Conservation (phyloP, 108 stramenopile genomes). For the Nannochloropsis salina region DNA sequence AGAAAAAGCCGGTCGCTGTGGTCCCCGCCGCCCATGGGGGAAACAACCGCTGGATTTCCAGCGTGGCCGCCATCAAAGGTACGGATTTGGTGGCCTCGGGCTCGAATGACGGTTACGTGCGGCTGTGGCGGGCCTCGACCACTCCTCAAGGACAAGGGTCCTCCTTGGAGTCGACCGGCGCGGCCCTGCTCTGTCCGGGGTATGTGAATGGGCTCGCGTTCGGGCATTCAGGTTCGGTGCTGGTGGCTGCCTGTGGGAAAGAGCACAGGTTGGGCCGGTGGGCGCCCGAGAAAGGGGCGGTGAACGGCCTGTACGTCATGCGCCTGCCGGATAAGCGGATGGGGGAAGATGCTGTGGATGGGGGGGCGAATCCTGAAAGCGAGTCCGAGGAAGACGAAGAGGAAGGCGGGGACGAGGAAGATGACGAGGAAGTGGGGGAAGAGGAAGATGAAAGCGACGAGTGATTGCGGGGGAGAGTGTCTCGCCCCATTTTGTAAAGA, state of each 20-base stretch:
- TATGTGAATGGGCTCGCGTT: slow-evolving; percentile 51
- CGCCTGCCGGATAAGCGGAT: slow-evolving; percentile 25
- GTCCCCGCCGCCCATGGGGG: slow-evolving; percentile 42
- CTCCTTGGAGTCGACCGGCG: slow-evolving; percentile 10
- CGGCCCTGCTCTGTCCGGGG: slow-evolving; percentile 32
- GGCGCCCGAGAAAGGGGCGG: slow-evolving; percentile 40
- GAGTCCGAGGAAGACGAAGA: background rate
- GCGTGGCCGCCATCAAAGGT: slow-evolving; percentile 41
- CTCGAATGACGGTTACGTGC: slow-evolving; percentile 50
- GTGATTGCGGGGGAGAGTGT: background rate
- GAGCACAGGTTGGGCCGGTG: slow-evolving; percentile 52
- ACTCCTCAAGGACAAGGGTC: slow-evolving; percentile 19
- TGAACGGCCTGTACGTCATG: slow-evolving; percentile 45
- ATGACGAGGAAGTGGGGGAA: background rate
- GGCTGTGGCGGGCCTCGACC: slow-evolving; percentile 41
- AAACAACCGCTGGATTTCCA: slow-evolving; percentile 43
- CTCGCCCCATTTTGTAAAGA: too few relatives aligned
- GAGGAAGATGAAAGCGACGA: background rate
- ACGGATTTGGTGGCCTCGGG: slow-evolving; percentile 53
- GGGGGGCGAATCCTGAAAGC: background rate
- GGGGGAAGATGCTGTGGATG: background rate
- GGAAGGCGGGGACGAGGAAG: background rate
- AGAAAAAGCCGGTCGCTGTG: slow-evolving; percentile 75
- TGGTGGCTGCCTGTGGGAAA: slow-evolving; percentile 50
- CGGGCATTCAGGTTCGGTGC: slow-evolving; percentile 32